Conservation (phyloP, 106 monocot genomes). For the Cymbidium sinense region DNA sequence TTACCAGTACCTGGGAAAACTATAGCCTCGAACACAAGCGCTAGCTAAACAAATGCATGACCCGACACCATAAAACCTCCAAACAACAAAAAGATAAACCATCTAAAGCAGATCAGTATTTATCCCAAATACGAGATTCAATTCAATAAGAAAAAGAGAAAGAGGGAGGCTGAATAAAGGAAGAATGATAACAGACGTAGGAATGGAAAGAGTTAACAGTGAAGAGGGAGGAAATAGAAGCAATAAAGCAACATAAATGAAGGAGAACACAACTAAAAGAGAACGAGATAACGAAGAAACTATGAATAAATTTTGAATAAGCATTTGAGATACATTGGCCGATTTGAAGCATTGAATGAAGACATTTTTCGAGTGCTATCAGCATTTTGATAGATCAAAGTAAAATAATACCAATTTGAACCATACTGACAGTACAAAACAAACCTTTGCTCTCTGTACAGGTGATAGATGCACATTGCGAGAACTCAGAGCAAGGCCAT, state of each 20-base stretch:
- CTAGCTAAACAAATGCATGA: too few relatives aligned
- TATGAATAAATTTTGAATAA: neutral
- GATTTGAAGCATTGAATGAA: neutral
- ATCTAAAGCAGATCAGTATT: neutral
- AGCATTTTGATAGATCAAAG: neutral
- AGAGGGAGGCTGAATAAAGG: neutral
- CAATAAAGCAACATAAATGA: neutral
- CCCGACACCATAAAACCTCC: neutral
- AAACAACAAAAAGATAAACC: neutral
- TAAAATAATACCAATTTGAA: neutral
- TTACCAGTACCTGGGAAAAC: neutral
- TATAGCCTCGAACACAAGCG: neutral
- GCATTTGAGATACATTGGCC: neutral
- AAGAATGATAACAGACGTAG: neutral
- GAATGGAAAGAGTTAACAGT: neutral
- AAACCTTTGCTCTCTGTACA: slow-evolving; percentile 70
- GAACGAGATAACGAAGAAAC: neutral
- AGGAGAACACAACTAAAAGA: neutral
- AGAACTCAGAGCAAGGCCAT: slow-evolving; percentile 99
- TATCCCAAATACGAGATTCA: neutral
- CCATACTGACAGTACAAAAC: neutral
- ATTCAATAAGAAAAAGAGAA: neutral
- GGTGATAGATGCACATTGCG: slow-evolving; percentile 79
- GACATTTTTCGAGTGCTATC: neutral
- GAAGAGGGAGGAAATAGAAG: neutral